phyloP scores from a whole-genome alignment of 805 yeast species.

The Ogataea minuta region DNA sequence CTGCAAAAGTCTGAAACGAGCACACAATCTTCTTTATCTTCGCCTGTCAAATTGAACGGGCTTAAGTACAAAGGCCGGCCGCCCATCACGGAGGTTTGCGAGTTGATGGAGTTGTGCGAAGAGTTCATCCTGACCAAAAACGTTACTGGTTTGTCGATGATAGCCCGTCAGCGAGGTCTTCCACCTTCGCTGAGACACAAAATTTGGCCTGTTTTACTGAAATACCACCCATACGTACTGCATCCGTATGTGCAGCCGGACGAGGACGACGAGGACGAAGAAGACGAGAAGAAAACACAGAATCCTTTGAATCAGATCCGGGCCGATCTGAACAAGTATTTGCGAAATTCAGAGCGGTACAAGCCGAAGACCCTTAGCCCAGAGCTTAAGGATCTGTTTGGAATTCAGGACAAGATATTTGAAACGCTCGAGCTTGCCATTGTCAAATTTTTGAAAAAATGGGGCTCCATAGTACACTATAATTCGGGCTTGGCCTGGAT shows the following conservation, averaged over 20 bases:
- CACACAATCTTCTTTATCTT: conserved; percentile 16
- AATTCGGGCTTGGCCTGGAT: conserved; percentile 86
- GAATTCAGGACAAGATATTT: conserved; percentile 52
- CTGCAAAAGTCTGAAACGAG: too few species aligned
- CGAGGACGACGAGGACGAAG: conserved; percentile 37
- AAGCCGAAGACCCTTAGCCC: conserved; percentile 30
- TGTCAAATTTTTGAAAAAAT: conserved; percentile 61
- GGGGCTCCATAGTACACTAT: conserved; percentile 77
- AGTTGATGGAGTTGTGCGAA: conserved; percentile 53
- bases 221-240: conserved; percentile 80
- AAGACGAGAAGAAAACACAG: conserved; percentile 26
- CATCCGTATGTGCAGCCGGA: conserved; percentile 73
- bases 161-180: conserved; percentile 80
- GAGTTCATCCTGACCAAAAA: conserved; percentile 57
- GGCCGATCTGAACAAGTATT: conserved; percentile 61
- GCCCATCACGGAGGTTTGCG: conserved; percentile 46
- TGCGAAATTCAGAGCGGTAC: conserved; percentile 43
- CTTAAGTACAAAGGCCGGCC: conserved; percentile 37
- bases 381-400: conserved; percentile 35
- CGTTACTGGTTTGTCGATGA: conserved; percentile 69
- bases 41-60: conserved; percentile 21
- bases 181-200: conserved; percentile 77
- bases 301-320: conserved; percentile 40
- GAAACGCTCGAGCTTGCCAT: conserved; percentile 59
- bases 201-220: conserved; percentile 82